Evolutionary conservation across 306 rosid species (phyloP).

Genomic region (Erythrophleum fordii): DNA sequence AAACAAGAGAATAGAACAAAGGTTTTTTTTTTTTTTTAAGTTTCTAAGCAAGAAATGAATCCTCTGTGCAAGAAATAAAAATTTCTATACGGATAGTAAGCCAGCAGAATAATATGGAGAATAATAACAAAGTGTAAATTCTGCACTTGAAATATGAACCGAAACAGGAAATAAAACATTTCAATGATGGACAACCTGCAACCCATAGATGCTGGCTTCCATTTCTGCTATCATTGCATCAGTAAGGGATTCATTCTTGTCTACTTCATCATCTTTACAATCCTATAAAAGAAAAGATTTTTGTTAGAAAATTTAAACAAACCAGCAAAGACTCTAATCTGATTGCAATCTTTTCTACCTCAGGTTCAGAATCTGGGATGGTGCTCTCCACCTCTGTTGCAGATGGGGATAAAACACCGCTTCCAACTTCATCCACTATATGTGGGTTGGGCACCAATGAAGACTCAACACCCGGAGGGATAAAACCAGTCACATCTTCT

Average conservation of each 20-base stretch:
- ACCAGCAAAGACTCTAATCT: slow-evolving; percentile 29
- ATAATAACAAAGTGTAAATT: slow-evolving; percentile 16
- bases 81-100: neutral
- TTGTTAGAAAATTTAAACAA: slow-evolving; percentile 22
- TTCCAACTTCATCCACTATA: slow-evolving; percentile 43
- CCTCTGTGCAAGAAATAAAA: neutral
- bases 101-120: slow-evolving; percentile 3
- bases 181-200: slow-evolving; percentile 66
- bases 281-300: slow-evolving; percentile 55
- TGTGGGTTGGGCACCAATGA: slow-evolving; percentile 7
- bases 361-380: slow-evolving; percentile 58
- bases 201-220: slow-evolving; percentile 82
- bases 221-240: slow-evolving; percentile 81
- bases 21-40: neutral
- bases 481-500: slow-evolving; percentile 37
- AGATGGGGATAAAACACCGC: slow-evolving; percentile 49
- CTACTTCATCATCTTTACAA: slow-evolving; percentile 51
- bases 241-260: slow-evolving; percentile 52
- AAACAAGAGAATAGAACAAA: neutral
- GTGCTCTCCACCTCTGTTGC: slow-evolving; percentile 55
- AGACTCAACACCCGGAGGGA: slow-evolving; percentile 40
- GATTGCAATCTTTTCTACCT: slow-evolving; percentile 53
- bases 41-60: slow-evolving; percentile 13
- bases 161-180: slow-evolving; percentile 36
- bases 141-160: slow-evolving; percentile 22